These are phyloP conservation scores for Nymphaea thermarum DNA, from an alignment of 164 flowering plant species.

Conservation along the genomic window DNA sequence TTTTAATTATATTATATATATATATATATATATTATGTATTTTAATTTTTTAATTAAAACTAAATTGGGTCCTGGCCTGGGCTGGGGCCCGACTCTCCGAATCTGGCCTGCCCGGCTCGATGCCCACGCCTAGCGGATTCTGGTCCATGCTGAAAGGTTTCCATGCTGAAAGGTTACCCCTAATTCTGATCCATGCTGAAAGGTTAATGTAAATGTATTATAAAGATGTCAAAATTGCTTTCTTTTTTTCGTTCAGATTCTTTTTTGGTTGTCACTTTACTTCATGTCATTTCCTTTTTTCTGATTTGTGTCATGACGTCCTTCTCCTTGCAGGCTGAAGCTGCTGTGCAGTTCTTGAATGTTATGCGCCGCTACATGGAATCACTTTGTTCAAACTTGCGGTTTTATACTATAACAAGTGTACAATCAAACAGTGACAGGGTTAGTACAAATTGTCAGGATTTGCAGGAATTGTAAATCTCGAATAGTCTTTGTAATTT, in stretches of 20 bases:
- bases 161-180: background rate
- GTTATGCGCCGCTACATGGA: constrained; percentile 67
- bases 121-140: no score
- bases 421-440: constrained; percentile 81
- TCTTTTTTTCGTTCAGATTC: background rate
- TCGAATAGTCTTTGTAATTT: background rate
- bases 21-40: no score
- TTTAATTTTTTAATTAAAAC: no score
- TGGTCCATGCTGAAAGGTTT: no score
- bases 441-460: constrained; percentile 26
- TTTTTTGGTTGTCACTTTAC: background rate
- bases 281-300: background rate
- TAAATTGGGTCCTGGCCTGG: no score
- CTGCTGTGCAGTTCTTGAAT: constrained; percentile 54
- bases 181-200: background rate
- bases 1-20: no score
- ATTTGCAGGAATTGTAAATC: background rate
- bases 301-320: background rate
- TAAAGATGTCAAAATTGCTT: background rate
- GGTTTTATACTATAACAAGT: constrained; percentile 72
- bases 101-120: no score
- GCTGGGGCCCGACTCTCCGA: no score
- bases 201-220: background rate
- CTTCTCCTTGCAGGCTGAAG: constrained; percentile 46
- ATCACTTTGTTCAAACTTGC: constrained; percentile 71